Conservation (phyloP, 2,329 filamentous ascomycete species). For the Fusarium pilosicola region DNA sequence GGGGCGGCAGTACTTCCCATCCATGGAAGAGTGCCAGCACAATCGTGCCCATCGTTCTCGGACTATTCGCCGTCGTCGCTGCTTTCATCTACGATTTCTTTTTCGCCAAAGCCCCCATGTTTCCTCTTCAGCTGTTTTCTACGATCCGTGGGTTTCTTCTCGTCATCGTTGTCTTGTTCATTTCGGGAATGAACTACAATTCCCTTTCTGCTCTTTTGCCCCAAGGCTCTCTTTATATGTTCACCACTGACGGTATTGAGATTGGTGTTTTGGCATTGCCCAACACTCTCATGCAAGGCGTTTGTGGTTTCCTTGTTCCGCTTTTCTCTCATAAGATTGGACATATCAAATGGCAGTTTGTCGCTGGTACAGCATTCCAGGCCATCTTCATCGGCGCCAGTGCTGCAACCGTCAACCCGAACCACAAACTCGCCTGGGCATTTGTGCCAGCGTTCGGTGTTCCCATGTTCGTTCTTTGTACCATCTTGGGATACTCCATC, state of each 20-base stretch:
- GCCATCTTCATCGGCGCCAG: constrained; percentile 18
- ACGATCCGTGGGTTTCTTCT: constrained; percentile 6
- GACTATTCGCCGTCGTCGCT: neutral
- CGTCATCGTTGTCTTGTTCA: constrained; percentile 5
- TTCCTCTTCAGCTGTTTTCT: neutral
- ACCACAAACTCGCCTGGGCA: constrained; percentile 21
- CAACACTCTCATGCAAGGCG: neutral
- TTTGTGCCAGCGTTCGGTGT: constrained; percentile 26
- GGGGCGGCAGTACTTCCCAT: constrained; percentile 3
- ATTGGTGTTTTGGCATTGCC: constrained; percentile 10
- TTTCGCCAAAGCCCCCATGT: constrained; percentile 5
- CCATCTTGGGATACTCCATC: constrained; percentile 17
- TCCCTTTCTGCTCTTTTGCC: constrained; percentile 17
- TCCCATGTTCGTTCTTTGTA: constrained; percentile 20
- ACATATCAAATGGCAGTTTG: constrained; percentile 20
- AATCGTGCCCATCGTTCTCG: neutral
- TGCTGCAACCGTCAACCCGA: constrained; percentile 24
- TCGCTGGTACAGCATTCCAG: constrained; percentile 2
- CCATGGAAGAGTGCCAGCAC: constrained; percentile 17
- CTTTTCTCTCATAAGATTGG: neutral
- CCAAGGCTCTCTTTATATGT: constrained; percentile 26
- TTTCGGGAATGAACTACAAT: constrained; percentile 25
- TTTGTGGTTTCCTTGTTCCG: neutral
- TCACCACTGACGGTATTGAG: constrained; percentile 18
- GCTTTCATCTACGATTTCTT: constrained; percentile 16